Base-by-base conservation (phyloP, 2,329 filamentous ascomycete genomes). In the Paraconiothyrium brasiliense region DNA sequence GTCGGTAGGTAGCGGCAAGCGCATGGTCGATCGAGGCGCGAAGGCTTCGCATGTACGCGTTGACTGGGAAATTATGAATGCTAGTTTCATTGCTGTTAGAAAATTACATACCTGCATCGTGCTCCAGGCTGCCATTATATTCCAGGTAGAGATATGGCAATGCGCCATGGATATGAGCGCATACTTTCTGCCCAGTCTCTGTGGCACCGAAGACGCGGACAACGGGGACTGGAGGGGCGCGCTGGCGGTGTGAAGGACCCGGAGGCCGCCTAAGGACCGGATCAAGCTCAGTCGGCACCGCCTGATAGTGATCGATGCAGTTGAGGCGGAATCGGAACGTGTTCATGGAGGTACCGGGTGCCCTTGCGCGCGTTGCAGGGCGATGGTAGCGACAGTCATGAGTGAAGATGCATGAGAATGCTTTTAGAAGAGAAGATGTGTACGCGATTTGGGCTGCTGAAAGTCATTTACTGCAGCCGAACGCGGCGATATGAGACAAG, bases 101-200 rank as follows among this genome's bases (percentile, higher is more conserved):
- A 24, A 27, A 7, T 22, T 9, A 70, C 86, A 75, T 79, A 94
- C 92, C 91, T 76, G 89, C 85, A 65, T 91, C 85, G 10, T 85
- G 82, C 44, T 84, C 84, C 62, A 95, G 78, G 68, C 86, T 86
- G 24, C 92, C 93, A 51, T 85, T 83, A 77, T 97, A 97, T 77
- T 94, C 90, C 59, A 99, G 84, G 76, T 93, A 98, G n/a, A 98
- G 83, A 75, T 99, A 99, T 1, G 95, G 95, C 71, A 99, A 94
- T 24, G 92, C 93, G 62, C 96, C 95, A 79, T 98, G 95, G 59
- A 99, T 88, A 81, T 99, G 95, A 34, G 92, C 92, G 81, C 95
- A 97, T 16, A 97, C 93, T 75, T 96, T 97, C 80, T 98, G 94
- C 0, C 95, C 95, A 0, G 93, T 95, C 76, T 97, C 93, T 0